Evolutionary conservation across 2,329 filamentous ascomycete genomes (phyloP), one percentile per base, ranked within the genome.

Genomic region (Ceratocystis cubensis): DNA sequence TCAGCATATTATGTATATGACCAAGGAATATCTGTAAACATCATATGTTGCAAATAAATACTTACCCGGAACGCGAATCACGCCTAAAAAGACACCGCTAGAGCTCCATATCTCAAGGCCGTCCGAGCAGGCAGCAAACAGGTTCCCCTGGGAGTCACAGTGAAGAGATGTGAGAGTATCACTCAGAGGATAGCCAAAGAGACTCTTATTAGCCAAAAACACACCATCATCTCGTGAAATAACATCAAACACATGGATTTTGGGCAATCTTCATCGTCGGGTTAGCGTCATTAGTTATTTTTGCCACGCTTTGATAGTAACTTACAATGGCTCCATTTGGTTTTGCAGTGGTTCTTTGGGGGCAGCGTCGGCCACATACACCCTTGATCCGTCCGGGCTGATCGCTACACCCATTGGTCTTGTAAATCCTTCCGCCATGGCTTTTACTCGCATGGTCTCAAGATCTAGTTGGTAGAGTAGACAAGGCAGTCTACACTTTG

Each of bases 131-230:
- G 78, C 80, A 41, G 76, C 74, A 71, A 80, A 82, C 0, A 82
- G 76, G 65, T 81, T 80, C 0, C 79, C 80, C 3, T 75, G 64
- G 0, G 74, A 69, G 62, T 81, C 79, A 66, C 76, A 78, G 66
- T 80, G 79, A 66, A 81, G 78, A n/a, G 75, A 76, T 68, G 75
- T 78, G 0, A 81, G 81, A 2, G 81, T 74, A 0, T 80, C 80
- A 0, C 71, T 73, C 50, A 79, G 77, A 0, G 78, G 78, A 71
- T 79, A 78, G 1, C 80, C 78, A 67, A 84, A 84, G 0, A 83
- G 71, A 37, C 81, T 75, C 17, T 77, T 75, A 70, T 82, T 82
- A 1, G 53, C 45, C 41, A 65, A 69, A 72, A 28, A 83, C 72
- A 56, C 79, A 78, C 0, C 76, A 77, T n/a, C 74, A 68, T 2